phyloP scores from a whole-genome alignment of 495 filamentous ascomycete genomes.

The Aspergillus mulundensis region DNA sequence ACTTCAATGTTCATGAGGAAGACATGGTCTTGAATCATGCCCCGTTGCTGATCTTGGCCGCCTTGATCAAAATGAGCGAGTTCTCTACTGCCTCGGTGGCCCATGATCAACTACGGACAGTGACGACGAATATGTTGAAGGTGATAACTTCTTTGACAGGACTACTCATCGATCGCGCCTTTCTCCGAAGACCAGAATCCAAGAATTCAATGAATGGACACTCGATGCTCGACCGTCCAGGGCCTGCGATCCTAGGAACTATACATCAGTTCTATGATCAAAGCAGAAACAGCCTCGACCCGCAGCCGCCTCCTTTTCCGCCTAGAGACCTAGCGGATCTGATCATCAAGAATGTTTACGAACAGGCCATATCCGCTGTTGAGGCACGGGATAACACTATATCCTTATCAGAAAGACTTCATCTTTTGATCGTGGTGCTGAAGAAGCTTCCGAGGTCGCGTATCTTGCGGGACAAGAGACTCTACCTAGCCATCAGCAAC shows the following conservation, averaged over 20 bases:
- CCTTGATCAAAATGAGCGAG: slow-evolving; percentile 54
- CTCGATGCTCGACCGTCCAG: slow-evolving; percentile 16
- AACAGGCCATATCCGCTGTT: slow-evolving; percentile 44
- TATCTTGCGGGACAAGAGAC: slow-evolving; percentile 46
- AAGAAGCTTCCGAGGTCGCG: slow-evolving; percentile 54
- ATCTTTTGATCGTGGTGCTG: slow-evolving; percentile 53
- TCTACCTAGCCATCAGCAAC: slow-evolving; percentile 54
- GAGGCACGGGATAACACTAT: slow-evolving; percentile 19
- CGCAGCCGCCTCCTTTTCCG: slow-evolving; percentile 52
- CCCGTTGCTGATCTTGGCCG: slow-evolving; percentile 65
- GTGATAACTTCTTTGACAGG: slow-evolving; percentile 41
- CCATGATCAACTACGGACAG: slow-evolving; percentile 18
- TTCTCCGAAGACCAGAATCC: slow-evolving; percentile 42
- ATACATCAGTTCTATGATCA: slow-evolving; percentile 61
- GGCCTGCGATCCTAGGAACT: slow-evolving; percentile 51
- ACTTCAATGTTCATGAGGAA: slow-evolving; percentile 93
- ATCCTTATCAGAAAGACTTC: slow-evolving; percentile 38
- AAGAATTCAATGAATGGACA: slow-evolving; percentile 21
- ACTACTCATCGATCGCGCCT: slow-evolving; percentile 67
- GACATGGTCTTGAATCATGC: slow-evolving; percentile 89
- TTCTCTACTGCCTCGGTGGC: slow-evolving; percentile 12
- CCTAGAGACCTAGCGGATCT: slow-evolving; percentile 54
- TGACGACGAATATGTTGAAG: slow-evolving; percentile 27
- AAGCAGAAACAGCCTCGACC: slow-evolving; percentile 42
- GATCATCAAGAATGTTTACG: slow-evolving; percentile 57